Base-by-base conservation (phyloP, 805 yeast genomes). In the Saturnispora mendoncae region DNA sequence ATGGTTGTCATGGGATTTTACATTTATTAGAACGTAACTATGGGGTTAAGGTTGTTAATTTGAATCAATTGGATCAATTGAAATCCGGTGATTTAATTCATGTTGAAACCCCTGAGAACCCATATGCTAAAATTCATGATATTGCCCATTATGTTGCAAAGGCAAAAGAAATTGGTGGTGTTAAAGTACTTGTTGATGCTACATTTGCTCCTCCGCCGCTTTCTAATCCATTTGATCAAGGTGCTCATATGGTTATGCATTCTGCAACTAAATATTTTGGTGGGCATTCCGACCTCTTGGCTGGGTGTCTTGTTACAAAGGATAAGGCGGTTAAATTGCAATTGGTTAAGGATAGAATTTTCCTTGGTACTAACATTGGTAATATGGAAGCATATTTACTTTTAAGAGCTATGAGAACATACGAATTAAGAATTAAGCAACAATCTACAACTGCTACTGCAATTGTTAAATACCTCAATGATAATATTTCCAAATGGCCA, bases 181-280 rank as follows among this genome's bases (percentile, higher is more conserved):
- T 94, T 0, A 52, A 66, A 19, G 61, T 88, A 12, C 54, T 77
- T 20, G 78, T 84, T 13, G 97, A 88, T 60, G 72, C 95, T 5
- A 90, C 97, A 0, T 84, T 90, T 62, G 97, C 95, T 8, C 95
- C 97, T 17, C 94, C 94, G 12, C 95, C 95, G 14, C 62, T 87
- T 43, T 82, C 77, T 51, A 74, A 85, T 46, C 90, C 94, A 4
- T 85, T 86, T 62, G 69, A 69, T 30, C 80, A 74, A 52, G 95
- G 90, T 36, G 95, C 82, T 24, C 97, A 90, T 59, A 63, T 86
- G 49, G 78, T 90, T n/a, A 66, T 90, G 74, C 96, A 88, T 60
- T 85, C 96, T 1, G 95, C 87, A 1, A 88, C 96, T 1, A 88
- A 88, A 58, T 90, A 81, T 62, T 81, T 86, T 54, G 96, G 95